Base-by-base conservation (phyloP, 2,329 filamentous ascomycete genomes). In the Alternaria gansuensis region DNA sequence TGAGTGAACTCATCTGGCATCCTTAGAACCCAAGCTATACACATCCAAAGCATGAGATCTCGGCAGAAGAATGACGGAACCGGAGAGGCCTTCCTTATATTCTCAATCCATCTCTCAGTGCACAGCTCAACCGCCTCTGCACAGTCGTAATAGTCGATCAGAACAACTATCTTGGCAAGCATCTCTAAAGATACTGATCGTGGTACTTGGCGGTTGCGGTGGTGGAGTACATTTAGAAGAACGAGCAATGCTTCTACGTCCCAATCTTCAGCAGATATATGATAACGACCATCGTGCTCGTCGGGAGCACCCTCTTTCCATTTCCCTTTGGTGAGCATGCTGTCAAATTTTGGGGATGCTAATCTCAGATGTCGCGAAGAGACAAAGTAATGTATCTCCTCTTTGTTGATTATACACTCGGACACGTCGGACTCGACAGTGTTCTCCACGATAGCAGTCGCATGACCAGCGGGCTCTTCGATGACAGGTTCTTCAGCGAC, bases 161-260 rank as follows among this genome's bases (percentile, higher is more conserved):
- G 24, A 4, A 45, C 7, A 2, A 29, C 54, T 0, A 56, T 6
- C 10, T 51, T 56, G 5, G 54, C 31, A 4, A 56, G n/a, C 9
- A 39, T 43, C 5, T 37, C 31, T 5, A 56, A 21, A 17, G 5
- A 3, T 1, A 28, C 31, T 2, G 9, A 0, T 5, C 17, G 66
- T 0, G 81, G 81, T 7, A 83, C 74, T 36, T 78, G 73, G 31
- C 69, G 60, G 8, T 70, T 75, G 3, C 75, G 75, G 51, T 78
- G 70, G 66, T 84, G 82, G n/a, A 84, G 68, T 14, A 81, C 78
- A 57, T 82, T 77, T 51, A 84, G 66, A 1, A 83, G 61, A 13
- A 79, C 77, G 13, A 75, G 66, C 5, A 83, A 73, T 0, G 80
- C 80, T 8, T 76, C 69, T 5, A 74, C 67, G 50, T 82, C 73